These are phyloP conservation scores for Metschnikowia cubensis DNA, from an alignment of 805 yeast species.

Conservation along the genomic window DNA sequence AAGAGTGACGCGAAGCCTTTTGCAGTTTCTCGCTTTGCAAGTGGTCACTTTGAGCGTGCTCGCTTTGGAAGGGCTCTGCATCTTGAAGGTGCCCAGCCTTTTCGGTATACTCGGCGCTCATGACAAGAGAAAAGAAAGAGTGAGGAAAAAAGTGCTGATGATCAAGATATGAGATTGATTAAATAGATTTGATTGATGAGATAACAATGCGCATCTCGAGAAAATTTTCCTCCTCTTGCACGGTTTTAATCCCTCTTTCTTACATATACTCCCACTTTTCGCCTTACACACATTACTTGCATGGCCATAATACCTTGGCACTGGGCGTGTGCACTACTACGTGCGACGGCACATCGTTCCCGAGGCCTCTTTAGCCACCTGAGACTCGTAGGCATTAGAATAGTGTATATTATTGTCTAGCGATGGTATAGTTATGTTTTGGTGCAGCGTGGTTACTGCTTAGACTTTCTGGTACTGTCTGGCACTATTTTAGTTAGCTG, in stretches of 20 bases:
- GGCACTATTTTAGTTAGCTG: no score
- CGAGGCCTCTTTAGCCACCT: neutral
- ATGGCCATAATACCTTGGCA: neutral
- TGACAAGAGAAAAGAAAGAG: neutral
- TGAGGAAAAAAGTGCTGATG: slow-evolving; percentile 3
- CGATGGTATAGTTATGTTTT: no score
- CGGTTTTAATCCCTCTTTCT: neutral
- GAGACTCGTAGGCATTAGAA: no score
- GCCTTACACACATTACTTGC: neutral
- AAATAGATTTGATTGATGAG: slow-evolving; percentile 13
- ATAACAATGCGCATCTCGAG: slow-evolving; percentile 3
- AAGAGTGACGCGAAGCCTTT: neutral
- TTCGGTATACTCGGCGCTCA: neutral
- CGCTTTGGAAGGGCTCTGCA: no score
- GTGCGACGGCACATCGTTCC: neutral
- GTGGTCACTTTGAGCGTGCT: no score
- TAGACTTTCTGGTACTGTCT: no score
- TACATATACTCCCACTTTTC: neutral
- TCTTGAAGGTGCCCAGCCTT: neutral
- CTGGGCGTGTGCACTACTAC: no score
- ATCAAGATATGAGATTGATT: slow-evolving; percentile 9
- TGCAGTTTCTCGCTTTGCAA: neutral
- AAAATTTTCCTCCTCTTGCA: neutral
- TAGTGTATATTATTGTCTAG: no score
- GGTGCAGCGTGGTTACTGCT: no score